Evolutionary conservation across 805 yeast genomes (phyloP), one percentile per base, ranked within the genome.

Genomic region (Candida easanensis): DNA sequence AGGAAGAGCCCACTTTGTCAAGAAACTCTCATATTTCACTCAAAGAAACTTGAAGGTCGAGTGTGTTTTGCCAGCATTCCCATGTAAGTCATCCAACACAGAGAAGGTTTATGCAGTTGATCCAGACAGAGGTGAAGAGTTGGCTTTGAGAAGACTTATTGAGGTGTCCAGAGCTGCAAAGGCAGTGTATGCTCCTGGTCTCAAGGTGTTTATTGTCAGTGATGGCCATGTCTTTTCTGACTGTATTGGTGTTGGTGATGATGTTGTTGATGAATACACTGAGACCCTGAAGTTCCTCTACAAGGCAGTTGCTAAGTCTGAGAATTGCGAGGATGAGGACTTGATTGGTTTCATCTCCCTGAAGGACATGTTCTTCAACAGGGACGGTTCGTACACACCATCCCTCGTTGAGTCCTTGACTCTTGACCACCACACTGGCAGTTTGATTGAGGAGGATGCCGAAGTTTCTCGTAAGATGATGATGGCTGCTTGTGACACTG

Each of bases 221-320:
- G 84, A 79, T 52, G 84, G 84, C 0, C 84, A 79, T 53, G 84
- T 79, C 14, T 79, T 79, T 57, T 74, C 81, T 43, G 84, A 79
- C 56, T 79, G 84, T 54, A 69, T 79, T 56, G 82, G 80, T 27
- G 83, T 78, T 26, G 79, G 76, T 55, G 84, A 79, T 54, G 67
- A 66, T 31, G 67, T 68, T 39, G 83, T 79, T 30, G 75, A 74
- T 51, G 51, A 42, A 10, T 79, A 77, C 50, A 74, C 79, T 1
- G 53, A 49, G 4, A 65, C 68, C 23, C 66, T 79, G 44, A 71
- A 69, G 48, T 55, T 57, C n/a, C 54, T 79, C 10, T 76, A 76
- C 50, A 38, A 54, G n/a, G 52, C 46, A 5, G 61, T 64, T 18
- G 46, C 46, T n/a, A 35, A 37, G 18, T 13, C 36, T 37, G 69